phyloP scores from a whole-genome alignment of 139 green algal genomes.

The Chlorella sp. region DNA sequence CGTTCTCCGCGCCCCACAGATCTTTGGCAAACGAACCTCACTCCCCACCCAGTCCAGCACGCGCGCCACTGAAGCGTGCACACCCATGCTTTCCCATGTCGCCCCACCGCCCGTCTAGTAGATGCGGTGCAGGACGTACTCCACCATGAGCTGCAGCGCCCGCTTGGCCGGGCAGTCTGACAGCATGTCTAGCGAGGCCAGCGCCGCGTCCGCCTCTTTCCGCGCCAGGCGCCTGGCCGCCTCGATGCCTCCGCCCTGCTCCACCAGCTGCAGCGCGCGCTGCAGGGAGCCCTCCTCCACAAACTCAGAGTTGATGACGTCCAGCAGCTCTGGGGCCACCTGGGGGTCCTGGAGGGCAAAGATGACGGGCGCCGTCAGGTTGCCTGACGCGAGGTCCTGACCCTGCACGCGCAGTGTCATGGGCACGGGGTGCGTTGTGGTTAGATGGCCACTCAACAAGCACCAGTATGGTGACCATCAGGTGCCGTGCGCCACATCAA shows the following conservation, averaged over 20 bases:
- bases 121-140: conserved; percentile 91
- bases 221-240: conserved; percentile 50
- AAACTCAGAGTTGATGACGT: conserved; percentile 81
- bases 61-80: too few relatives aligned
- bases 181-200: conserved; percentile 61
- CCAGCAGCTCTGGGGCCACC: conserved; percentile 48
- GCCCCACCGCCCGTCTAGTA: conserved; percentile 48
- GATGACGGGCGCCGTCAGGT: conserved; percentile 92
- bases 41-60: too few relatives aligned
- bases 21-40: too few relatives aligned
- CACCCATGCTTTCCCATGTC: background rate
- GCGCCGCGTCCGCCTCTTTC: conserved; percentile 64
- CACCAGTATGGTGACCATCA: too few relatives aligned
- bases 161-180: conserved; percentile 63
- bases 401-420: too few relatives aligned
- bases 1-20: too few relatives aligned
- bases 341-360: conserved; percentile 69
- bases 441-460: too few relatives aligned
- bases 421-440: too few relatives aligned
- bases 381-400: conserved; percentile 92
- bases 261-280: conserved; percentile 78
- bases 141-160: conserved; percentile 87
- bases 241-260: conserved; percentile 52
- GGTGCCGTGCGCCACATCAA: too few relatives aligned
- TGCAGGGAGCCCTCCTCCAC: conserved; percentile 66